Conservation (phyloP, 345 rosid species). For the Eucalyptus viminalis region DNA sequence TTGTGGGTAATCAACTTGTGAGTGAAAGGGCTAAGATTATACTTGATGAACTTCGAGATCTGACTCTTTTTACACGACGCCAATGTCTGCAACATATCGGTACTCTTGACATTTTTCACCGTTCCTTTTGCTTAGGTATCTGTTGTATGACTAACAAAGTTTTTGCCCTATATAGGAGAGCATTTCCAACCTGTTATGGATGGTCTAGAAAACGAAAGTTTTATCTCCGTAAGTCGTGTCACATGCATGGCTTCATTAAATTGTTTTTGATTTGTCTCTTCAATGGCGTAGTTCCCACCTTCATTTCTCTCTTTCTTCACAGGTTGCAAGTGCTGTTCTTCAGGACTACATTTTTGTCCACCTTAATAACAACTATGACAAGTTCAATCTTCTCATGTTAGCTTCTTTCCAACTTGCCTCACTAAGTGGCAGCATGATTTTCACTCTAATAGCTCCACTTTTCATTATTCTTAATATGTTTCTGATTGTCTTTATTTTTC, state of each 20-base stretch:
- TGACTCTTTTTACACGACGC: slow-evolving; percentile 55
- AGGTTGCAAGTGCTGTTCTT: slow-evolving; percentile 81
- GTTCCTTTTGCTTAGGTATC: not conserved
- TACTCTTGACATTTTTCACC: not conserved
- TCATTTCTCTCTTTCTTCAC: not conserved
- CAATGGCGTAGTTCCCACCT: not conserved
- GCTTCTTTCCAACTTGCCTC: not conserved
- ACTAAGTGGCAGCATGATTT: not conserved
- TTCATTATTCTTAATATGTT: not conserved
- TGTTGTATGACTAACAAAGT: not conserved
- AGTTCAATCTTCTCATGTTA: slow-evolving; percentile 88
- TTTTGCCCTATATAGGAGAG: slow-evolving; percentile 38
- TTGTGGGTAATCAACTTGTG: slow-evolving; percentile 70
- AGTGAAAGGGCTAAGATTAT: slow-evolving; percentile 86
- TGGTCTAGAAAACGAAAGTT: slow-evolving; percentile 50
- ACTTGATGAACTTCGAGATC: slow-evolving; percentile 68
- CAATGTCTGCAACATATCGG: slow-evolving; percentile 85
- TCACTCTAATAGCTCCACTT: not conserved
- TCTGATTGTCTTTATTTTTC: slow-evolving; percentile 1
- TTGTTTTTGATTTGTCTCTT: not conserved
- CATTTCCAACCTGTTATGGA: slow-evolving; percentile 62
- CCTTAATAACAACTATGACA: slow-evolving; percentile 72
- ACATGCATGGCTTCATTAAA: not conserved
- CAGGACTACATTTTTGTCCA: slow-evolving; percentile 70
- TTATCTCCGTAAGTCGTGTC: slow-evolving; percentile 27